Evolutionary conservation across 2,329 filamentous ascomycete genomes (phyloP).

Genomic region (Sporothrix euskadiensis): DNA sequence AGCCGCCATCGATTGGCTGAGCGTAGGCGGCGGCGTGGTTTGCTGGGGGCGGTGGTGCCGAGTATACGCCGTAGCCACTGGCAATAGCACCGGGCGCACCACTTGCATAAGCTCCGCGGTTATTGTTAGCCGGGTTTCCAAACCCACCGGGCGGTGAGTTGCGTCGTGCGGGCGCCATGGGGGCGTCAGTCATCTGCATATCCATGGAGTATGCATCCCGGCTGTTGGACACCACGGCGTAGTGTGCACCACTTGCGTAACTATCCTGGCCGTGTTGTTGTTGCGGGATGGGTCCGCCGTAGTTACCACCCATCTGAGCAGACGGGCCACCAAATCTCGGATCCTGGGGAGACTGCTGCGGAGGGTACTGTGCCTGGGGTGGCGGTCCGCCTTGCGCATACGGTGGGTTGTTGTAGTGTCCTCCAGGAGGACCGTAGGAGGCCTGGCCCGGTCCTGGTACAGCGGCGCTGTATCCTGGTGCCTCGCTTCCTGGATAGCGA

Average conservation of each 20-base stretch:
- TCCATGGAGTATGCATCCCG: slow-evolving; percentile 30
- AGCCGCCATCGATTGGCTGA: slow-evolving; percentile 30
- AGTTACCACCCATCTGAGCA: slow-evolving; percentile 1
- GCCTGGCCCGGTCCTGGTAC: slow-evolving; percentile 28
- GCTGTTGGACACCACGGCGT: slow-evolving; percentile 19
- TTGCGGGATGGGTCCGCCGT: slow-evolving; percentile 8
- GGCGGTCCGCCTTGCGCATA: slow-evolving; percentile 22
- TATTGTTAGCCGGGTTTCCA: slow-evolving; percentile 22
- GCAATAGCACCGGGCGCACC: slow-evolving; percentile 36
- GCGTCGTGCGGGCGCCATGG: slow-evolving; percentile 23
- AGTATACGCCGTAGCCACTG: slow-evolving; percentile 63
- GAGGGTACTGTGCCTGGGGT: slow-evolving; percentile 20
- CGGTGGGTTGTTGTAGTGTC: slow-evolving; percentile 21
- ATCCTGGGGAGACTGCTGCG: slow-evolving; percentile 24
- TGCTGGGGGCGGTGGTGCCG: slow-evolving; percentile 35
- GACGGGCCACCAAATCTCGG: slow-evolving; percentile 26
- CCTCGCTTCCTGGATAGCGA: slow-evolving; percentile 54
- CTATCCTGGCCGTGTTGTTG: slow-evolving; percentile 27
- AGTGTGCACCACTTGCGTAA: slow-evolving; percentile 29
- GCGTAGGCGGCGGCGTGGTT: slow-evolving; percentile 31
- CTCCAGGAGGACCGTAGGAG: slow-evolving; percentile 25
- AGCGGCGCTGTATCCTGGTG: slow-evolving; percentile 49
- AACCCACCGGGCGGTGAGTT: slow-evolving; percentile 28
- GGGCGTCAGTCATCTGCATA: slow-evolving; percentile 30
- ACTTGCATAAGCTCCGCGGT: slow-evolving; percentile 18